Evolutionary conservation across 352 stramenopile species (phyloP).

Genomic region (Globisporangium iwayamae): DNA sequence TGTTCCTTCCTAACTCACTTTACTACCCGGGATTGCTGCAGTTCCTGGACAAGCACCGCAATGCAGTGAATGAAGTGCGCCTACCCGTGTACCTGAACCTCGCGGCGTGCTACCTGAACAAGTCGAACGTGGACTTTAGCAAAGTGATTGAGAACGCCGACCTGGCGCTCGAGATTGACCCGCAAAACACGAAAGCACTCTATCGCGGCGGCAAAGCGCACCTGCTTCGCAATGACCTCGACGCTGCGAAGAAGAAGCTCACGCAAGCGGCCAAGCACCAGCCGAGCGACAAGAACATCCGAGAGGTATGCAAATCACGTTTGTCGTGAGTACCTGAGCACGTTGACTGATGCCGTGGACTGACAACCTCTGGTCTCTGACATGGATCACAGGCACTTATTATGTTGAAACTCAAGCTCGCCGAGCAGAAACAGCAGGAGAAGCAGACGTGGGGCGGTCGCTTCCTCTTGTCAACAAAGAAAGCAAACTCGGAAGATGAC

Average conservation of each 20-base stretch:
- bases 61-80: slow-evolving; percentile 65
- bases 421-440: slow-evolving; percentile 53
- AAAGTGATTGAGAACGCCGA: slow-evolving; percentile 72
- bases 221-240: slow-evolving; percentile 51
- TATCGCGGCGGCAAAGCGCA: slow-evolving; percentile 71
- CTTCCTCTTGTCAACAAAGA: slow-evolving; percentile 23
- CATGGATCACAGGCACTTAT: slow-evolving; percentile 29
- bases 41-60: slow-evolving; percentile 72
- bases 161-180: slow-evolving; percentile 67
- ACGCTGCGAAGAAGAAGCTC: slow-evolving; percentile 60
- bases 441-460: slow-evolving; percentile 69
- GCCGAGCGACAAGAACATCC: slow-evolving; percentile 70
- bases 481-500: slow-evolving; percentile 22
- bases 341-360: neutral
- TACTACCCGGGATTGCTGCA: slow-evolving; percentile 12
- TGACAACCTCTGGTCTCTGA: neutral
- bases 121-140: slow-evolving; percentile 26
- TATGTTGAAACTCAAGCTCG: slow-evolving; percentile 39
- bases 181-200: slow-evolving; percentile 78
- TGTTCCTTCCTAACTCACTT: no score
- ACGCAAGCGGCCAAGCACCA: slow-evolving; percentile 52
- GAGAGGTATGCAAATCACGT: slow-evolving; percentile 29
- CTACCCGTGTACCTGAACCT: slow-evolving; percentile 81
- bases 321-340: neutral
- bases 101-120: slow-evolving; percentile 62